A percentile compares a stretch with the other conserved stretches of the same genome.
Evolutionary conservation across 192 early-diverging fungal species (phyloP).

Genomic region (Kickxella alabastrina): DNA sequence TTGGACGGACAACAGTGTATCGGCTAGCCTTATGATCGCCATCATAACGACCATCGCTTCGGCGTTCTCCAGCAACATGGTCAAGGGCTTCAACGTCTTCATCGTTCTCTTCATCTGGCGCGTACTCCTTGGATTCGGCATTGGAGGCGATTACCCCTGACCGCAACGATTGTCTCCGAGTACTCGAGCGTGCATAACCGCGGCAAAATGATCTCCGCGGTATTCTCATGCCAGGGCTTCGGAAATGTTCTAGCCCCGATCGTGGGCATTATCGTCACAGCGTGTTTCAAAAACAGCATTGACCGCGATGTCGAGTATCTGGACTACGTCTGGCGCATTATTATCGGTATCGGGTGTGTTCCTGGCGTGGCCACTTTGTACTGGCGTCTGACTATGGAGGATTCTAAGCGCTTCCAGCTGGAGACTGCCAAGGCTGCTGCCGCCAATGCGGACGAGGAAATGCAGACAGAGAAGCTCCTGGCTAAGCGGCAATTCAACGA

Average conservation of each 20-base stretch:
- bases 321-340: slow-evolving; percentile 90
- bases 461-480: slow-evolving; percentile 32
- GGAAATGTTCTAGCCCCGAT: slow-evolving; percentile 80
- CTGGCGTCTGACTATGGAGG: slow-evolving; percentile 88
- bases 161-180: slow-evolving; percentile 90
- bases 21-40: slow-evolving; percentile 85
- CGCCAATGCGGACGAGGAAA: slow-evolving; percentile 48
- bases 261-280: slow-evolving; percentile 68
- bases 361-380: slow-evolving; percentile 83
- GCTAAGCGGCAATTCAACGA: slow-evolving; percentile 25
- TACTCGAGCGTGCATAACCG: slow-evolving; percentile 76
- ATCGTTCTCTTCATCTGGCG: slow-evolving; percentile 83
- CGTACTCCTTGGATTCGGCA: slow-evolving; percentile 86
- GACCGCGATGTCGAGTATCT: slow-evolving; percentile 59
- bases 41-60: slow-evolving; percentile 81
- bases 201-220: slow-evolving; percentile 84
- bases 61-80: slow-evolving; percentile 66
- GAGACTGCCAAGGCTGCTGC: slow-evolving; percentile 35
- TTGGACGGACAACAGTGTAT: slow-evolving; percentile 88
- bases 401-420: slow-evolving; percentile 78
- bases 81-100: slow-evolving; percentile 63
- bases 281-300: slow-evolving; percentile 68
- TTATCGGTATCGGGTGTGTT: slow-evolving; percentile 79
- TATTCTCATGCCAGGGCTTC: slow-evolving; percentile 93
- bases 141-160: slow-evolving; percentile 94